A percentile compares a stretch with the other conserved stretches of the same genome.
Conservation (phyloP, 1,284 basidiomycete genomes). For the Austroboletus niveus region DNA sequence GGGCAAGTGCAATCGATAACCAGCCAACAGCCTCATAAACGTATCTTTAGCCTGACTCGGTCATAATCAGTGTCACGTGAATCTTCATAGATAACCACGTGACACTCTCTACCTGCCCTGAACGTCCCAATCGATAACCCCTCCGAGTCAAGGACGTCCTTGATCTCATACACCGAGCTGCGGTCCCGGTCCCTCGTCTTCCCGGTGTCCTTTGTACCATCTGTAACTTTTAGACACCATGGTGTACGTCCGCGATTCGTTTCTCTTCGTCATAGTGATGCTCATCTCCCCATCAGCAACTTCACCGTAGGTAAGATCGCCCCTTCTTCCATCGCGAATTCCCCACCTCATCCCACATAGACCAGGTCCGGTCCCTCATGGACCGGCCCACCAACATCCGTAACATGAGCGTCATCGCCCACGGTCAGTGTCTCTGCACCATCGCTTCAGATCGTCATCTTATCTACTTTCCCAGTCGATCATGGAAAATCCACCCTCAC, state of each 20-base stretch:
- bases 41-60: constrained; percentile 19
- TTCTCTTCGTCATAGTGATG: constrained; percentile 15
- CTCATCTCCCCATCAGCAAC: constrained; percentile 62
- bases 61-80: background rate
- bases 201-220: constrained; percentile 27
- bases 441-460: constrained; percentile 14
- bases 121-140: constrained; percentile 34
- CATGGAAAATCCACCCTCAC: constrained; percentile 99
- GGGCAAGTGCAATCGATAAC: constrained; percentile 22
- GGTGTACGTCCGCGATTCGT: constrained; percentile 58
- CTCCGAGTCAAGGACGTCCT: constrained; percentile 1
- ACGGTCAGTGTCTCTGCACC: constrained; percentile 54
- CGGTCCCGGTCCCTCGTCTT: constrained; percentile 14
- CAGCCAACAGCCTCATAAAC: constrained; percentile 6
- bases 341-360: constrained; percentile 38
- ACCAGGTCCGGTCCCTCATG: constrained; percentile 91
- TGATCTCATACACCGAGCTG: constrained; percentile 11
- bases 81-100: no score
- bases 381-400: constrained; percentile 90
- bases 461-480: constrained; percentile 67
- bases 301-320: constrained; percentile 76
- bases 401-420: constrained; percentile 99
- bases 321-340: background rate
- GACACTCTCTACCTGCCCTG: constrained; percentile 28
- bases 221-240: constrained; percentile 57